phyloP scores from a whole-genome alignment of 1,284 basidiomycete species.

The Microbotryum silenes-acaulis region DNA sequence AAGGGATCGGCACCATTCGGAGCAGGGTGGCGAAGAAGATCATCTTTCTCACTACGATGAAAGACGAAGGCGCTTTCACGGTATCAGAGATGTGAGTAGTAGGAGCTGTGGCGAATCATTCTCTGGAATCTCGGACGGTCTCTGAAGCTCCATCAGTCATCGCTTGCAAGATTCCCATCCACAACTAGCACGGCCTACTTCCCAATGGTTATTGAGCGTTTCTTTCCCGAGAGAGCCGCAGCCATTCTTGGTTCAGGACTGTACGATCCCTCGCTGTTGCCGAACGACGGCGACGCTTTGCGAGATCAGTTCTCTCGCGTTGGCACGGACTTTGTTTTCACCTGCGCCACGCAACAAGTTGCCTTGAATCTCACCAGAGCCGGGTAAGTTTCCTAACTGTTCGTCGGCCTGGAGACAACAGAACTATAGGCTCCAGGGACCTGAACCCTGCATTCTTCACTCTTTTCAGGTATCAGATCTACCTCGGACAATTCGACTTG shows the following conservation, averaged over 20 bases:
- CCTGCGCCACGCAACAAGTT: slow-evolving; percentile 27
- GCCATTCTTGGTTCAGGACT: slow-evolving; percentile 15
- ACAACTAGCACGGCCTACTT: neutral
- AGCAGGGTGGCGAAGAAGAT: slow-evolving; percentile 7
- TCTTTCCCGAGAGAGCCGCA: neutral
- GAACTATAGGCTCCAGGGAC: too few relatives aligned
- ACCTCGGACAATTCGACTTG: slow-evolving; percentile 29
- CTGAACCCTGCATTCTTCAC: too few relatives aligned
- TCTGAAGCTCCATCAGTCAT: too few relatives aligned
- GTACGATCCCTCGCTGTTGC: slow-evolving; percentile 10
- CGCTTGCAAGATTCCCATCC: neutral
- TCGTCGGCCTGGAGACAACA: too few relatives aligned
- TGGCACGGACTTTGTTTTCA: slow-evolving; percentile 24
- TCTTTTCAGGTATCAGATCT: slow-evolving; percentile 3
- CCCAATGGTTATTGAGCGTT: neutral
- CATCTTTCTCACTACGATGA: slow-evolving; percentile 28
- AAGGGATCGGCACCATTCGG: neutral
- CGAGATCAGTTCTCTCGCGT: slow-evolving; percentile 10
- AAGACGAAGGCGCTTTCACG: slow-evolving; percentile 25
- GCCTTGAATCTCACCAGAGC: slow-evolving; percentile 14
- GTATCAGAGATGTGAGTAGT: slow-evolving; percentile 1
- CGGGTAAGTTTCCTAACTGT: too few relatives aligned
- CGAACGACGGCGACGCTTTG: slow-evolving; percentile 1
- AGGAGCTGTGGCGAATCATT: too few relatives aligned
- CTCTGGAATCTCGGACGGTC: too few relatives aligned